These are phyloP conservation scores for Syzygium malaccense DNA, from an alignment of 441 rosid species.

Conservation along the genomic window DNA sequence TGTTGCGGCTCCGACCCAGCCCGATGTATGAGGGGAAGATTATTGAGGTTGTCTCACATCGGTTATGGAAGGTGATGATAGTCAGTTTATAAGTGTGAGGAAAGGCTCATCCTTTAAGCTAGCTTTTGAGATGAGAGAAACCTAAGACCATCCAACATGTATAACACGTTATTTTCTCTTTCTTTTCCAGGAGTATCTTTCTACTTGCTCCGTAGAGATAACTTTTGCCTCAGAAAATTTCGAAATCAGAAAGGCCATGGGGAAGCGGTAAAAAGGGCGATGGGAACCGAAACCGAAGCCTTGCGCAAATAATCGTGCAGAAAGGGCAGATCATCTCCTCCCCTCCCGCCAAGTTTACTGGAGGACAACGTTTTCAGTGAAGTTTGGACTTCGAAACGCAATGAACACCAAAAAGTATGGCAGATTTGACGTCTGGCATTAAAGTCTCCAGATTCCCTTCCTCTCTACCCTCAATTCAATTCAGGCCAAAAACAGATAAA, in stretches of 20 bases:
- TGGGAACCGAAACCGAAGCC: constrained; percentile 4
- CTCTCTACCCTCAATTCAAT: background rate
- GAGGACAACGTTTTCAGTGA: background rate
- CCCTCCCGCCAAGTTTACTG: background rate
- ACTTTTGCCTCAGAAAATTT: background rate
- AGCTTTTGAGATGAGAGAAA: too few relatives aligned
- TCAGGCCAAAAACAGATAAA: background rate
- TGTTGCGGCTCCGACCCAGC: too few relatives aligned
- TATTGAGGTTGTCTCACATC: too few relatives aligned
- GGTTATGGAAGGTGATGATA: fast-evolving
- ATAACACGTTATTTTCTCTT: constrained; percentile 18
- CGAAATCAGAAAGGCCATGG: background rate
- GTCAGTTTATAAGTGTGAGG: too few relatives aligned
- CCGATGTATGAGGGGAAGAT: too few relatives aligned
- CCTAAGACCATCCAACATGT: too few relatives aligned
- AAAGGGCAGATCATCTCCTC: background rate
- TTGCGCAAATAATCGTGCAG: background rate
- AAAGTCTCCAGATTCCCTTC: background rate
- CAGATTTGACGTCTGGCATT: background rate
- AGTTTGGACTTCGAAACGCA: background rate
- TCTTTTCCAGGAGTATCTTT: background rate
- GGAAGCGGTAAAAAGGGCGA: background rate
- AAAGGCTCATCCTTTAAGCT: too few relatives aligned
- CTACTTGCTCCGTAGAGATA: background rate
- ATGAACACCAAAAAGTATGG: background rate